phyloP scores from a whole-genome alignment of 257 asterid genomes.

The Solanum pinnatisectum region DNA sequence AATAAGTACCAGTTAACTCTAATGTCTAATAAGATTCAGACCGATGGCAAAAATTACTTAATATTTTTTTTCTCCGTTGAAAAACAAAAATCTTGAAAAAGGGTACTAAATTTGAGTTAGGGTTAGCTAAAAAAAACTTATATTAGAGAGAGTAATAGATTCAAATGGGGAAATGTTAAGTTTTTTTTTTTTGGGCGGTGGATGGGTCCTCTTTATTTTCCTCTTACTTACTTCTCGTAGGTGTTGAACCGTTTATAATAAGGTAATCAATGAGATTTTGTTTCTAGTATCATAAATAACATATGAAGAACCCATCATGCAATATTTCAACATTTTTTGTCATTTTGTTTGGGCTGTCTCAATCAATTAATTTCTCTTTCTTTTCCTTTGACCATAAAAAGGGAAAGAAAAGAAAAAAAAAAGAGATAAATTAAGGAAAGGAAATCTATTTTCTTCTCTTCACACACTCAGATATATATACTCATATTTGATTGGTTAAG shows the following conservation, averaged over 20 bases:
- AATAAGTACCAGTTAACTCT: too few relatives aligned
- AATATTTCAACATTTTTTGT: not conserved
- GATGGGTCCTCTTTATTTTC: not conserved
- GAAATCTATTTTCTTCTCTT: not conserved
- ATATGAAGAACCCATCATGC: not conserved
- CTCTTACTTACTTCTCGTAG: not conserved
- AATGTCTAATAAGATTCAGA: too few relatives aligned
- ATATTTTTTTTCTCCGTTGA: too few relatives aligned
- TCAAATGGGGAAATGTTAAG: not conserved
- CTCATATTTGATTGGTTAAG: constrained; percentile 2
- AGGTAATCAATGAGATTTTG: not conserved
- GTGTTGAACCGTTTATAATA: not conserved
- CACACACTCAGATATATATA: not conserved
- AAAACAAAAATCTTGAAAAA: not conserved
- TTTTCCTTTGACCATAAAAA: not conserved
- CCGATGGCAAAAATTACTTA: too few relatives aligned
- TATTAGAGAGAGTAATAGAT: not conserved
- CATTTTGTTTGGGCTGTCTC: not conserved
- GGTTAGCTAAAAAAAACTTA: not conserved
- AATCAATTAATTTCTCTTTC: not conserved
- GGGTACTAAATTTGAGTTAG: not conserved
- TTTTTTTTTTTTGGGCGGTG: not conserved
- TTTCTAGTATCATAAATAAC: not conserved
- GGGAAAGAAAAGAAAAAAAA: not conserved
- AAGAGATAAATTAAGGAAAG: not conserved